Percentiles rank a stretch among this genome's conserved stretches.
phyloP scores from a whole-genome alignment of 2,329 filamentous ascomycete genomes.

The Aspergillus sp. region DNA sequence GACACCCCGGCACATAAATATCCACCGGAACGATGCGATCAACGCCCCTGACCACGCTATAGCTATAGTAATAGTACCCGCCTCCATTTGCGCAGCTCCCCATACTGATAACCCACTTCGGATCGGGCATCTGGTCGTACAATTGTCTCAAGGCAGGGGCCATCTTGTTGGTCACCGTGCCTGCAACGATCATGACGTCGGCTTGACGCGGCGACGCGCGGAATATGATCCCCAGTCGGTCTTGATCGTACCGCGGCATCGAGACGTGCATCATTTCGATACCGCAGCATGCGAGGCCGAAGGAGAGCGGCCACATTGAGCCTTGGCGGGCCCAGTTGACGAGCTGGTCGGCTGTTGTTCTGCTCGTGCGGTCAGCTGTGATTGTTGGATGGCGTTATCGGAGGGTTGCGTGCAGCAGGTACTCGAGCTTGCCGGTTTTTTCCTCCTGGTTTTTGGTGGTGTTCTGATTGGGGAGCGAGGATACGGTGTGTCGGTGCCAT shows the following conservation, averaged over 20 bases:
- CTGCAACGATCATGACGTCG: conserved; percentile 91
- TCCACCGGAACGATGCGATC: conserved; percentile 81
- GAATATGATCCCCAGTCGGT: conserved; percentile 86
- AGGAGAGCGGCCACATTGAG: conserved; percentile 89
- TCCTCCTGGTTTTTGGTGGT: no score
- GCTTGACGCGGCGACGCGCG: conserved; percentile 82
- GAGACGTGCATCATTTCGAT: conserved; percentile 95
- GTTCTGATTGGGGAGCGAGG: no score
- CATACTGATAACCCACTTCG: conserved; percentile 84
- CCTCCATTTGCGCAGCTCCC: conserved; percentile 82
- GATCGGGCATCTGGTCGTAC: conserved; percentile 95
- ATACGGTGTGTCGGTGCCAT: no score
- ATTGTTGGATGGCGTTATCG: no score
- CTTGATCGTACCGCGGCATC: conserved; percentile 85
- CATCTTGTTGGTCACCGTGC: conserved; percentile 96
- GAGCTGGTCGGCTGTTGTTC: conserved; percentile 62
- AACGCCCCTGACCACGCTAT: conserved; percentile 72
- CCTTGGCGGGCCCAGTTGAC: conserved; percentile 86
- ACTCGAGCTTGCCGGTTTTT: no score
- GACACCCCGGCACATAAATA: conserved; percentile 79
- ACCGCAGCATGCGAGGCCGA: conserved; percentile 86
- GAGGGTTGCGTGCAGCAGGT: no score
- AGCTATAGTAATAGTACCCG: conserved; percentile 86
- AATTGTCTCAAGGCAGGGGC: conserved; percentile 83
- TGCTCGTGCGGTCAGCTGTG: conserved; percentile 9